Evolutionary conservation across 1,284 basidiomycete genomes (phyloP), one percentile per base, ranked within the genome.

Genomic region (Malassezia vespertilionis): DNA sequence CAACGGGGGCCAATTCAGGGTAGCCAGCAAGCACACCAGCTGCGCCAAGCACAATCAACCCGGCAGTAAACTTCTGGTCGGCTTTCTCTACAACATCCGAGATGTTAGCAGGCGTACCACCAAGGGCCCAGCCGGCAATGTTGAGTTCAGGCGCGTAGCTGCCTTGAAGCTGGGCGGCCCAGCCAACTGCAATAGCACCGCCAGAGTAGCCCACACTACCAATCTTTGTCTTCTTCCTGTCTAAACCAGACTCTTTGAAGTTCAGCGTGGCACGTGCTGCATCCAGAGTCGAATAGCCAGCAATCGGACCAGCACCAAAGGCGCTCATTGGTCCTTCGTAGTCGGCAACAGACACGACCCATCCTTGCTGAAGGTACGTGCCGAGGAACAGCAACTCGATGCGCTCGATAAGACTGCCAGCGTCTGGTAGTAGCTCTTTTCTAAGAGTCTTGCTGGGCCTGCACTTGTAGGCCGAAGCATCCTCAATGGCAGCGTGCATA

Each of bases 151-250:
- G 45, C 5, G 59, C 57, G 33, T 65, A 63, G 2, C 36, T 32
- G 2, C 53, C 40, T 28, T 57, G 49, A 21, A 60, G 14, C 21
- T 51, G 44, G 1, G 56, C 51, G 1, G 63, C 55, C 65, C 65
- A 67, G 2, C 60, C 63, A 0, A 52, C 54, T 5, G 61, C 59
- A 3, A 63, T 48, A 5, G 61, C 63, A 9, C 65, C 65, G 9
- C 65, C 63, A 2, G 61, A 63, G 44, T 67, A 67, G 17, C 65
- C 65, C 40, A 46, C 56, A 35, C 53, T 34, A 6, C 37, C 43
- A 12, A 63, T 33, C 31, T 53, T 57, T 5, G 56, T 53, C 11
- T 53, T 36, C 8, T 20, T 20, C n/a, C n/a, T n/a, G 26, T 28
- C 12, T 9, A 33, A 21, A 21, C 22, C 22, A 57, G 59, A 8